Evolutionary conservation across 805 yeast genomes (phyloP).

Genomic region (Starmerella ratchasimensis): DNA sequence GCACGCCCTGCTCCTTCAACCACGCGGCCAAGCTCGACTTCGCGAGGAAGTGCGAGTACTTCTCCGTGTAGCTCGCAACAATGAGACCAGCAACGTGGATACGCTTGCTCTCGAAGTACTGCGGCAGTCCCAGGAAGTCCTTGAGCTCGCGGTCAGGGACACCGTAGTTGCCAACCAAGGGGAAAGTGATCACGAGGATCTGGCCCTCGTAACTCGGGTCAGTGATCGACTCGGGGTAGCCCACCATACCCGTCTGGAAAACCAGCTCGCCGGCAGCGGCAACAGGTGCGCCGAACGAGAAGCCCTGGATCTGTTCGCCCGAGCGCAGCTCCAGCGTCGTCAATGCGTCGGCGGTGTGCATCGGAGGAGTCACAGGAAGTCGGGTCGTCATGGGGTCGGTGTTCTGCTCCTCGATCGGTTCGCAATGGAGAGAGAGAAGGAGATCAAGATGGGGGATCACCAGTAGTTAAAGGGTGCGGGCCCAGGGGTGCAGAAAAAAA

Average conservation of each 20-base stretch:
- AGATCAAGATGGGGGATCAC: neutral
- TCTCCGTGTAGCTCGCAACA: conserved; percentile 92
- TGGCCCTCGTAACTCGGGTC: conserved; percentile 98
- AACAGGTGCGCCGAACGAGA: conserved; percentile 87
- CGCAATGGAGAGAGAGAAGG: conserved; percentile 1
- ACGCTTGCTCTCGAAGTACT: conserved; percentile 80
- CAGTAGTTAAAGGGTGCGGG: neutral
- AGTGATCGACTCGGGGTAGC: conserved; percentile 94
- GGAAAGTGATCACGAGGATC: conserved; percentile 88
- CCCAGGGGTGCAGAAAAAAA: too few species aligned
- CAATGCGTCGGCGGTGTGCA: conserved; percentile 67
- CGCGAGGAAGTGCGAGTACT: conserved; percentile 88
- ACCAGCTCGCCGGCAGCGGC: conserved; percentile 93
- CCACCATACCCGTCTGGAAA: conserved; percentile 99
- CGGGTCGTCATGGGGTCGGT: conserved; percentile 26
- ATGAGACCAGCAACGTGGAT: conserved; percentile 96
- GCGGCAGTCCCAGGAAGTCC: conserved; percentile 71
- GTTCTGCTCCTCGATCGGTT: conserved; percentile 1
- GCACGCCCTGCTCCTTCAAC: conserved; percentile 82
- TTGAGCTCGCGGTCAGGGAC: conserved; percentile 76
- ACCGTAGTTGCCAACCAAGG: conserved; percentile 97
- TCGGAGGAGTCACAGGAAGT: conserved; percentile 80
- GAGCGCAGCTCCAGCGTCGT: conserved; percentile 81
- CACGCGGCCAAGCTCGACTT: conserved; percentile 82
- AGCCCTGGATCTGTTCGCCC: conserved; percentile 80